Percentiles rank a stretch among this genome's conserved stretches.
phyloP scores from a whole-genome alignment of 2,329 filamentous ascomycete species.

The Trichoderma asperellum region DNA sequence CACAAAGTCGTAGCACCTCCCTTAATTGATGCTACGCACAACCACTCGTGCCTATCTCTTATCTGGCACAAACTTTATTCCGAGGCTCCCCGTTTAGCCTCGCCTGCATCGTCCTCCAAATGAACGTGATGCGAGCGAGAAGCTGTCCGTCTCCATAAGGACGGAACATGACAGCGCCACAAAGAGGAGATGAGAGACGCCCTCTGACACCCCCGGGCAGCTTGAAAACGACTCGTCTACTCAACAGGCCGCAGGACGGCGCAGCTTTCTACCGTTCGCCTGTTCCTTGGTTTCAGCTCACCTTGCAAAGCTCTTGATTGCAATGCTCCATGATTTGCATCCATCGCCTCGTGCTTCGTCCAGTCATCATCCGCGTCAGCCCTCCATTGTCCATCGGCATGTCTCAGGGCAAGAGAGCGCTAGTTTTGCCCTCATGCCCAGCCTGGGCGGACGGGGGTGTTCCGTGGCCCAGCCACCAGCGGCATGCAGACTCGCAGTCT shows the following conservation, averaged over 20 bases:
- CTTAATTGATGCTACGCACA: neutral
- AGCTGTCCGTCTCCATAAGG: neutral
- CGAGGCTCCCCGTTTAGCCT: conserved; percentile 19
- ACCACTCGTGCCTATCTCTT: neutral
- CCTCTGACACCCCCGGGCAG: neutral
- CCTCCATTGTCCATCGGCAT: conserved; percentile 22
- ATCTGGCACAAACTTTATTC: conserved; percentile 24
- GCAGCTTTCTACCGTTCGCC: neutral
- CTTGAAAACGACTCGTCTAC: conserved; percentile 22
- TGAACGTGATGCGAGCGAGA: conserved; percentile 11
- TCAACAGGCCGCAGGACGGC: neutral
- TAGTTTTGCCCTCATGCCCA: conserved; percentile 13
- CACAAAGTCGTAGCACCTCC: neutral
- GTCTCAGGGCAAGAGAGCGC: conserved; percentile 25
- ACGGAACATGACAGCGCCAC: conserved; percentile 9
- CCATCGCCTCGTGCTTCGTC: conserved; percentile 10
- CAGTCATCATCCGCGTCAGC: conserved; percentile 20
- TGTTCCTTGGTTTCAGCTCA: conserved; percentile 17
- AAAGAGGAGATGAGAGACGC: conserved; percentile 12
- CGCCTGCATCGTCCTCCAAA: conserved; percentile 14
- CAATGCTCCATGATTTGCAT: conserved; percentile 20
- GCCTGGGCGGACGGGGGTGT: neutral
- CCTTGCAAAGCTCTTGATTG: conserved; percentile 2
- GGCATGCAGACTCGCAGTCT: neutral
- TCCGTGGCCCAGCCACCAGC: neutral